A percentile compares a stretch with the other conserved stretches of the same genome.
Conservation (phyloP, 2,329 filamentous ascomycete genomes). For the Gaeumannomyces tritici region DNA sequence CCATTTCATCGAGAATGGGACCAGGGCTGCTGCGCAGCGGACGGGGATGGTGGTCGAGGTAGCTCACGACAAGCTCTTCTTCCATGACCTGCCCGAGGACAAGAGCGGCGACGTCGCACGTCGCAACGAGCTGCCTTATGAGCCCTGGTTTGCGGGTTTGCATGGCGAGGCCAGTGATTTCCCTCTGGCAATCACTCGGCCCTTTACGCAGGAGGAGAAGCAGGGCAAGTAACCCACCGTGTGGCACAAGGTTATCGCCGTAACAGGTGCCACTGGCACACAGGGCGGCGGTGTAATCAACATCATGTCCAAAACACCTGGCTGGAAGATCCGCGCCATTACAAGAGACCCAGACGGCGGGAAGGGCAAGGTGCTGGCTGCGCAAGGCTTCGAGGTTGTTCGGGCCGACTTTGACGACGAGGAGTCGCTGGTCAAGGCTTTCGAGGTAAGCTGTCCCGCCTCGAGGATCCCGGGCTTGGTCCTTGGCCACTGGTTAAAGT, state of each 20-base stretch:
- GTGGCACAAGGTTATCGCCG: constrained; percentile 14
- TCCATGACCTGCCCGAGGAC: constrained; percentile 5
- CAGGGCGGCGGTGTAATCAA: constrained; percentile 22
- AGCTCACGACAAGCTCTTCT: constrained; percentile 6
- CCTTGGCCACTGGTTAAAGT: too few relatives aligned
- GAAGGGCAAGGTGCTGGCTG: constrained; percentile 17
- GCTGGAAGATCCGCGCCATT: constrained; percentile 19
- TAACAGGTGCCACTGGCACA: constrained; percentile 20
- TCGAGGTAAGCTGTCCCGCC: constrained; percentile 3
- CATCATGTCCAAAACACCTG: constrained; percentile 14
- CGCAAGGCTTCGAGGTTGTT: constrained; percentile 18
- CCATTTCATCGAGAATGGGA: constrained; percentile 28
- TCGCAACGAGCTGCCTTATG: constrained; percentile 7
- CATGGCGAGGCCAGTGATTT: constrained; percentile 9
- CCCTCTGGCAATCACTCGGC: constrained; percentile 5
- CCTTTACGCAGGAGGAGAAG: background rate
- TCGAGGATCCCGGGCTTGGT: too few relatives aligned
- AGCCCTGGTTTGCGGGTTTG: constrained; percentile 8
- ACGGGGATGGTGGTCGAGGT: constrained; percentile 8
- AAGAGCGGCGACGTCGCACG: constrained; percentile 6
- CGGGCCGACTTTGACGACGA: constrained; percentile 19
- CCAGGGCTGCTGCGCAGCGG: background rate
- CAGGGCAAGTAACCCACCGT: background rate
- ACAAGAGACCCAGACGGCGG: constrained; percentile 20
- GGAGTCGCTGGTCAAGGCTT: constrained; percentile 14